These are phyloP conservation scores for Tubosaeta brunneosetosa DNA, from an alignment of 768 basidiomycete genomes.

Conservation along the genomic window DNA sequence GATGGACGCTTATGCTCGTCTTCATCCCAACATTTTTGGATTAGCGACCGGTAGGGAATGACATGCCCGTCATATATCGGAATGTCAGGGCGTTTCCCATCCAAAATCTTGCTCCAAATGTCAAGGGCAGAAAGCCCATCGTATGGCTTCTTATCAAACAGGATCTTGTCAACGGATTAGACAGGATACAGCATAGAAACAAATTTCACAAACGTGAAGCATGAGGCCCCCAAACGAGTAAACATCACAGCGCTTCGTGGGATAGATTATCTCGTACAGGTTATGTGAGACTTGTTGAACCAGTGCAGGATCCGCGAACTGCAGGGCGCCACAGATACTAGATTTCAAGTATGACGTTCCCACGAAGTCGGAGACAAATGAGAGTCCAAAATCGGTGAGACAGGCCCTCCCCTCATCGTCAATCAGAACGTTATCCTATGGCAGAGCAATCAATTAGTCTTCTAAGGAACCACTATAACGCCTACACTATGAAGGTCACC, in stretches of 20 bases:
- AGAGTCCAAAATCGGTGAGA: slow-evolving; percentile 47
- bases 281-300: slow-evolving; percentile 2
- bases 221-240: slow-evolving; percentile 36
- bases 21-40: slow-evolving; percentile 16
- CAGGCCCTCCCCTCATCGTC: slow-evolving; percentile 36
- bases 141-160: slow-evolving; percentile 20
- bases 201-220: slow-evolving; percentile 19
- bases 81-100: slow-evolving; percentile 13
- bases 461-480: neutral
- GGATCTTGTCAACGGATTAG: slow-evolving; percentile 16
- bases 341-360: slow-evolving; percentile 32
- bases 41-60: slow-evolving; percentile 2
- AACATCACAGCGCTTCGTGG: slow-evolving; percentile 21
- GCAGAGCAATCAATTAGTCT: neutral
- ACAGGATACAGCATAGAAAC: neutral
- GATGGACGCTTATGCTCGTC: slow-evolving; percentile 16
- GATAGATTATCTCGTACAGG: slow-evolving; percentile 3
- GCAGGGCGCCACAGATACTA: slow-evolving; percentile 34
- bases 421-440: slow-evolving; percentile 41
- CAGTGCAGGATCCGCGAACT: slow-evolving; percentile 43
- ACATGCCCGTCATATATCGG: slow-evolving; percentile 1
- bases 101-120: neutral
- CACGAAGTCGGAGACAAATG: slow-evolving; percentile 21
- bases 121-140: neutral
- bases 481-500: slow-evolving; percentile 36